Conservation (phyloP, 371 early-diverging fungal genomes). For the Haplosporangium sp. region DNA sequence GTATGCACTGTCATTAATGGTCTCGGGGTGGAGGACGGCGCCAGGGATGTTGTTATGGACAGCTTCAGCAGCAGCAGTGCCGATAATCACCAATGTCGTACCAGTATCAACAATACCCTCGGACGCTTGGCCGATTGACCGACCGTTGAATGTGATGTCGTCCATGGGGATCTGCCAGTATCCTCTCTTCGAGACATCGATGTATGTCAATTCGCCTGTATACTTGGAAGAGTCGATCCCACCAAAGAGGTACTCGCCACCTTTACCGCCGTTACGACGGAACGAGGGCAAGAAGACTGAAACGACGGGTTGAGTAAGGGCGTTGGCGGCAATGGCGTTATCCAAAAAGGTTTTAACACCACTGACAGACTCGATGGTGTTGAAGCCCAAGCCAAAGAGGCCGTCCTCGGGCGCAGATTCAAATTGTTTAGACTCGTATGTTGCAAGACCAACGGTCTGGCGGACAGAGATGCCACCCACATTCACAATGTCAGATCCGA, state of each 20-base stretch:
- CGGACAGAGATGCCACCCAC: slow-evolving; percentile 56
- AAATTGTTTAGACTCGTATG: slow-evolving; percentile 48
- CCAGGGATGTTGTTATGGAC: slow-evolving; percentile 35
- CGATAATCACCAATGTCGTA: slow-evolving; percentile 54
- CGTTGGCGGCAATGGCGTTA: slow-evolving; percentile 54
- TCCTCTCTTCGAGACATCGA: slow-evolving; percentile 76
- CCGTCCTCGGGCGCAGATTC: slow-evolving; percentile 53
- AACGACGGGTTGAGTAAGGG: slow-evolving; percentile 54
- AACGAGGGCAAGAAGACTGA: slow-evolving; percentile 56
- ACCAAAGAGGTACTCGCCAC: slow-evolving; percentile 70
- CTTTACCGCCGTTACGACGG: slow-evolving; percentile 23
- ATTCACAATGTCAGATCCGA: slow-evolving; percentile 57
- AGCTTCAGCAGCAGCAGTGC: slow-evolving; percentile 18
- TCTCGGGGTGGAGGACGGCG: slow-evolving; percentile 22
- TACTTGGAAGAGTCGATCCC: slow-evolving; percentile 66
- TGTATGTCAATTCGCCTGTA: slow-evolving; percentile 63
- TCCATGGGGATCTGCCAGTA: slow-evolving; percentile 52
- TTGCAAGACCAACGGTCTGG: slow-evolving; percentile 59
- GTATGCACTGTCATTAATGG: slow-evolving; percentile 1
- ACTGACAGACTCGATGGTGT: slow-evolving; percentile 44
- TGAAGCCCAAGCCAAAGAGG: slow-evolving; percentile 60
- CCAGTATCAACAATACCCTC: slow-evolving; percentile 59
- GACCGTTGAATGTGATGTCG: slow-evolving; percentile 15
- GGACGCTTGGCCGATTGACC: slow-evolving; percentile 17
- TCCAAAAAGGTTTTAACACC: slow-evolving; percentile 60